phyloP scores from a whole-genome alignment of 1,139 yeast species.

The Blastobotrys aristatus region DNA sequence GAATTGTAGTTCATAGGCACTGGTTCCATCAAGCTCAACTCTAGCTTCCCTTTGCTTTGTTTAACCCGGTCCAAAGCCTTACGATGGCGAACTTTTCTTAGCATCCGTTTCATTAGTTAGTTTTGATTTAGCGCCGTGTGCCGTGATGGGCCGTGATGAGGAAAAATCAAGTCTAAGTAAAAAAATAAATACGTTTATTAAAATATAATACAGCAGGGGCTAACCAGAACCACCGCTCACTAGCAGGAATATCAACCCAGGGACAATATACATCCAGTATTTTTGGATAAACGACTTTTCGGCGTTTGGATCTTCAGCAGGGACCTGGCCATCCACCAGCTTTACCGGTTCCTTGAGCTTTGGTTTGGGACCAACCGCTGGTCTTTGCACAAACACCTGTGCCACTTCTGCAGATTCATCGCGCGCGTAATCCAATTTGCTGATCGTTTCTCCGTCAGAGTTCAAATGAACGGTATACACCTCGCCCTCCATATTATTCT shows the following conservation, averaged over 20 bases:
- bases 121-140: too few relatives aligned
- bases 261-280: constrained; percentile 37
- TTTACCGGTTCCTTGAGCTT: constrained; percentile 26
- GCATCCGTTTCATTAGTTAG: neutral
- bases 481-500: constrained; percentile 4
- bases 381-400: neutral
- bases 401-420: neutral
- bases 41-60: neutral
- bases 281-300: constrained; percentile 35
- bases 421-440: constrained; percentile 17
- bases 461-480: constrained; percentile 17
- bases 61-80: neutral
- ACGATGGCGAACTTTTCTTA: neutral
- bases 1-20: neutral
- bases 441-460: constrained; percentile 13
- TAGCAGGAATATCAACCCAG: constrained; percentile 29
- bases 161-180: neutral
- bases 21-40: neutral
- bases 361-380: constrained; percentile 26
- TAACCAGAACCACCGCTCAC: constrained; percentile 26
- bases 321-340: constrained; percentile 28
- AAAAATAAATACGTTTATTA: neutral
- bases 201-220: neutral
- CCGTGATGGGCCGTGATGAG: too few relatives aligned
- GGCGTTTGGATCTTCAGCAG: constrained; percentile 26